Percentiles rank a stretch among this genome's conserved stretches.
Evolutionary conservation across 2,329 filamentous ascomycete genomes (phyloP).

Genomic region (Eutypa lata): DNA sequence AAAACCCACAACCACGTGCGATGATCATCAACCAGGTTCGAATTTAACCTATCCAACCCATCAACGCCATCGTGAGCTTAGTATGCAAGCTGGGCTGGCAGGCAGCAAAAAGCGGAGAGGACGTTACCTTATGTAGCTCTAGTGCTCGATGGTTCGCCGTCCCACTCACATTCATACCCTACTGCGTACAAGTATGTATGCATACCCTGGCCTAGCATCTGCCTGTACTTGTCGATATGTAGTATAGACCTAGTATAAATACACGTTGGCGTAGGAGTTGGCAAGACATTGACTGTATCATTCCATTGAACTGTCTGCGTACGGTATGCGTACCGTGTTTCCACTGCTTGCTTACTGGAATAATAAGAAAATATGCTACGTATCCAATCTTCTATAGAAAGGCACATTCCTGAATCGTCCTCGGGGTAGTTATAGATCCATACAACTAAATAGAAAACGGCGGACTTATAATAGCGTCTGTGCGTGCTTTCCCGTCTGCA

Average conservation of each 20-base stretch:
- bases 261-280: neutral
- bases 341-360: neutral
- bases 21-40: neutral
- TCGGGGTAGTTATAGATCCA: too few species aligned
- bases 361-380: neutral
- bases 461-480: too few species aligned
- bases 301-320: neutral
- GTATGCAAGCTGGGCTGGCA: neutral
- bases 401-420: too few species aligned
- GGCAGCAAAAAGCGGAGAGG: neutral
- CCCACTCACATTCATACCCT: neutral
- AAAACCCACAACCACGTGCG: constrained; percentile 1
- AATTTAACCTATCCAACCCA: neutral
- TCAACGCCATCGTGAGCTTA: neutral
- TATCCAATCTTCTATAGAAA: too few species aligned
- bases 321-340: neutral
- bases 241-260: neutral
- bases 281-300: neutral
- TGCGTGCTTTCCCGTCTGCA: too few species aligned
- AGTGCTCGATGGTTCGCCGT: neutral
- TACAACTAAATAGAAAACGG: too few species aligned
- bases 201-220: too few species aligned
- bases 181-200: neutral
- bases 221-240: too few species aligned
- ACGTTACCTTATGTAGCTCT: neutral